Evolutionary conservation across 495 filamentous ascomycete species (phyloP).

Genomic region (Aspergillus incahuasiensis): DNA sequence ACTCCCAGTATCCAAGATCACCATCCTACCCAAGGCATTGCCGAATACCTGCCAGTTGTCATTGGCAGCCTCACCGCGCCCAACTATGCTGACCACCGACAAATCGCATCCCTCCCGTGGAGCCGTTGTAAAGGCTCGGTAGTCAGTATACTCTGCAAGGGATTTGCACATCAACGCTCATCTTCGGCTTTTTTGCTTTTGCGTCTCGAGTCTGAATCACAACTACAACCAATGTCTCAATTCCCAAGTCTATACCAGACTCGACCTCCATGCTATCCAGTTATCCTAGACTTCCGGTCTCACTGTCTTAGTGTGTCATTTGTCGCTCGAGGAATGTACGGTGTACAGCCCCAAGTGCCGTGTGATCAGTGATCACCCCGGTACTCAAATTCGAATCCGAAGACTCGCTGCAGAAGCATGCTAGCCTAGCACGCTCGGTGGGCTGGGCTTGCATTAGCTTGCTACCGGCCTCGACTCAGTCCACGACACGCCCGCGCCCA

Average conservation of each 20-base stretch:
- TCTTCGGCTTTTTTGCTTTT: not conserved
- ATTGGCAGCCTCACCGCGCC: slow-evolving; percentile 20
- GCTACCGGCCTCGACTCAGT: slow-evolving; percentile 3
- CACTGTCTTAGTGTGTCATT: not conserved
- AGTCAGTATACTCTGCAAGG: slow-evolving; percentile 9
- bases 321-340: not conserved
- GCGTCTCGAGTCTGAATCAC: slow-evolving; percentile 1
- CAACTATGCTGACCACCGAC: slow-evolving; percentile 16
- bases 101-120: slow-evolving; percentile 16
- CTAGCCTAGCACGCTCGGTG: slow-evolving; percentile 12
- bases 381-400: slow-evolving; percentile 6
- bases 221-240: not conserved
- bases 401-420: slow-evolving; percentile 18
- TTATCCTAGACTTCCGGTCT: not conserved
- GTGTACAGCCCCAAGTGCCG: slow-evolving; percentile 1
- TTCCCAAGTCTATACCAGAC: not conserved
- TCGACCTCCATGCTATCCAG: not conserved
- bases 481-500: not conserved
- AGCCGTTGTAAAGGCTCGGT: slow-evolving; percentile 15
- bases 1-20: no score
- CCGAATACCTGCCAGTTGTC: not conserved
- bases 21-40: no score
- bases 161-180: slow-evolving; percentile 5
- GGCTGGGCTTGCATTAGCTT: slow-evolving; percentile 24
- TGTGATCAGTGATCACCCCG: slow-evolving; percentile 11